phyloP scores from a whole-genome alignment of 495 filamentous ascomycete species.

The Aspergillus indologenus region DNA sequence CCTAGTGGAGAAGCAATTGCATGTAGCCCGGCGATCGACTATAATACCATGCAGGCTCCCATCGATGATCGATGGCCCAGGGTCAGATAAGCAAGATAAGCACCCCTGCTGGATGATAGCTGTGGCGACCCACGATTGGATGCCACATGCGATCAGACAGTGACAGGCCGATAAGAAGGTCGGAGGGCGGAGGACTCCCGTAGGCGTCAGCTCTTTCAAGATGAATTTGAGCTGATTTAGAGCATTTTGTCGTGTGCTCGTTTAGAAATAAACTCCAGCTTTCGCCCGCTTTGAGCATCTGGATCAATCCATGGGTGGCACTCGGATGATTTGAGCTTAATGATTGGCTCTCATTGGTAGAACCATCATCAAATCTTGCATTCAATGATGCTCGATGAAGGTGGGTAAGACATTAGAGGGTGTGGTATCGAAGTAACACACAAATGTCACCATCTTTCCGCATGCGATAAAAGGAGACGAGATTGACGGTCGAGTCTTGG shows the following conservation, averaged over 20 bases:
- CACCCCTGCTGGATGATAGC: background rate
- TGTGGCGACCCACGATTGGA: background rate
- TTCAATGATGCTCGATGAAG: background rate
- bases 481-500: background rate
- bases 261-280: background rate
- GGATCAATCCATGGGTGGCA: background rate
- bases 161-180: background rate
- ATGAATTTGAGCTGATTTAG: background rate
- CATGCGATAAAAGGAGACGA: background rate
- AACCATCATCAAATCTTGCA: background rate
- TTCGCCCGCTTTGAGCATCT: no score
- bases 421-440: background rate
- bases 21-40: background rate
- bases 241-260: background rate
- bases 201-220: background rate
- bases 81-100: background rate
- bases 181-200: background rate
- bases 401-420: background rate
- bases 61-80: background rate
- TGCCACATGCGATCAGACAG: background rate
- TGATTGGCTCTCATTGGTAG: background rate
- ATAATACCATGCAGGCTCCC: background rate
- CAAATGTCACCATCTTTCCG: background rate
- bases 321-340: background rate
- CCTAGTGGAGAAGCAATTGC: background rate